Base-by-base conservation (phyloP, 768 basidiomycete species). In the Pseudohyphozyma bogoriensis region DNA sequence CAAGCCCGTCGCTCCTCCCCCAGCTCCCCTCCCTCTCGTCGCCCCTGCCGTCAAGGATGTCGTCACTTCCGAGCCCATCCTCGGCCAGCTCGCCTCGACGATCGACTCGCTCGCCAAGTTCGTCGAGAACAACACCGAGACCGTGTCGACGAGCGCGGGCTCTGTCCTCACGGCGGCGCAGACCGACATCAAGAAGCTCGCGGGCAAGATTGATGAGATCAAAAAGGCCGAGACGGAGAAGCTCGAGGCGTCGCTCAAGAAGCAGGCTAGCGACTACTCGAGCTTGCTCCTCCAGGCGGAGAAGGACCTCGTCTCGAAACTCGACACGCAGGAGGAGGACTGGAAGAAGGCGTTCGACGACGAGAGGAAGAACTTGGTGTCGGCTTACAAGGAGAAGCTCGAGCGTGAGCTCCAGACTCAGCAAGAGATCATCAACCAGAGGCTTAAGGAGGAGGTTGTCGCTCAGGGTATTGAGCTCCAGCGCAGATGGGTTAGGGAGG, bases 381-480 rank as follows among this genome's bases (percentile, higher is more conserved):
- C 83, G 47, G 81, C 81, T 0, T 97, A 93, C 77, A 83, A 87
- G 61, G 83, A 84, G 73, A 91, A 88, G 73, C 79, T 97, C 24
- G 84, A 91, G 60, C 75, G 79, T 20, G 93, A 99, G 74, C 78
- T 97, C 46, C 80, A 81, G 70, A 84, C 83, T 2, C 93, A 96
- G 72, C 88, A 88, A 37, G 86, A 90, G 70, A 79, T 95, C 62
- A 91, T 97, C 73, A 91, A 97, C 73, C 83, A 96, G 76, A 83
- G 93, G 44, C 79, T 99, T 60, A 87, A 85, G 73, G 89, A 93
- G 72, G 91, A 93, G 73, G 89, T 97, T 55, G 80, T 97, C 53
- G 86, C 91, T 4, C 92, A 97, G 73, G 95, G 92, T 22, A 90
- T 99, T 70, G 95, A 97, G 75, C 83, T 97, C 28, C 95, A 97